phyloP scores from a whole-genome alignment of 176 grass and related monocot species.

The Aegilops speltoides region DNA sequence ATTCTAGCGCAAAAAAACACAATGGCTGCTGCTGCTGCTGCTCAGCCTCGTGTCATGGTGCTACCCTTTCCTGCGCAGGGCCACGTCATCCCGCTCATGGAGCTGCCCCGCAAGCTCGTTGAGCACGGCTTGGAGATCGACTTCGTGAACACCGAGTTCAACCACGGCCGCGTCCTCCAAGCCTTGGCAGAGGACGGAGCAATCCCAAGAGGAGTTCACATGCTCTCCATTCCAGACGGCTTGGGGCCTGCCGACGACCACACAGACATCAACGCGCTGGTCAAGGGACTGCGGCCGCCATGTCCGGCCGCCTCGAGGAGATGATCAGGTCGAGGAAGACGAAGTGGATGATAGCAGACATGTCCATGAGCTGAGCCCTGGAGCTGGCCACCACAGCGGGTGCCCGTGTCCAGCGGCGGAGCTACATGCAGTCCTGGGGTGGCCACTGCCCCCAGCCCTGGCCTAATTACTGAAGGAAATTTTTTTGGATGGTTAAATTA shows the following conservation, averaged over 20 bases:
- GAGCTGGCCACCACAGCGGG: constrained; percentile 32
- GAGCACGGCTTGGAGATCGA: constrained; percentile 49
- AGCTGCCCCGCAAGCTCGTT: constrained; percentile 46
- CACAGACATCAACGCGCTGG: constrained; percentile 33
- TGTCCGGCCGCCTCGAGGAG: constrained; percentile 41
- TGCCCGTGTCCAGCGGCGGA: constrained; percentile 20
- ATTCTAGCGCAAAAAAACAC: background rate
- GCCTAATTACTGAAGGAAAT: too few species aligned
- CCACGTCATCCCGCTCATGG: constrained; percentile 75
- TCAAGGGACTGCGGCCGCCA: constrained; percentile 29
- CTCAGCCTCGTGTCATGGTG: constrained; percentile 53
- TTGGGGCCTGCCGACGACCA: constrained; percentile 55
- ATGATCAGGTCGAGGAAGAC: constrained; percentile 45
- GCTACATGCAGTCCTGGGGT: too few species aligned
- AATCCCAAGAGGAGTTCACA: constrained; percentile 37
- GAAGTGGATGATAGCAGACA: constrained; percentile 50
- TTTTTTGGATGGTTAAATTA: too few species aligned
- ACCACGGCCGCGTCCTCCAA: constrained; percentile 40
- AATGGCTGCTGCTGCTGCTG: constrained; percentile 22
- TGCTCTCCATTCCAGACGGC: constrained; percentile 66
- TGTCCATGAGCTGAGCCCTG: constrained; percentile 44
- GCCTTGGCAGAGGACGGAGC: constrained; percentile 35
- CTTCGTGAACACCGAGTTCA: constrained; percentile 70
- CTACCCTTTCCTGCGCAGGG: constrained; percentile 60
- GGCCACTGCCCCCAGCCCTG: too few species aligned